Evolutionary conservation across 2,329 filamentous ascomycete species (phyloP), one percentile per base, ranked within the genome.

Genomic region (Alternaria sp.): DNA sequence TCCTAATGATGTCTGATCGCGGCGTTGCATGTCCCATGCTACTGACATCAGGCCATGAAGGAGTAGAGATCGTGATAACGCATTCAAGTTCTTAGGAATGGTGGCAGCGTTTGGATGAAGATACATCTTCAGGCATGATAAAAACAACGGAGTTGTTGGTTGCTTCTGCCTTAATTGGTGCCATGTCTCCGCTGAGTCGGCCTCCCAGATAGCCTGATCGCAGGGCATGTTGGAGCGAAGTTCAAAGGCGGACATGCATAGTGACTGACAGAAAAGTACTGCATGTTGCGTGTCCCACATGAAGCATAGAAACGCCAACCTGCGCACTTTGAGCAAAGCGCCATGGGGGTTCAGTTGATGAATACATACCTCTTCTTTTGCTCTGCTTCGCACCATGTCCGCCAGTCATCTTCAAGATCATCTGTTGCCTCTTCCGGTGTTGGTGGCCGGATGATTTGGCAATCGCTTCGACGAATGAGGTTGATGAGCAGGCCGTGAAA

Each of bases 261-360:
- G 81, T 5, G 85, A 88, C 68, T 89, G 87, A n/a, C 86, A 89
- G 71, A 89, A 89, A 0, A 89, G 79, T 0, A 89, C 86, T 0
- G 87, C 87, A 61, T 89, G 87, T 56, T 89, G 87, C 0, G 86
- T 88, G 65, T 89, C 87, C 87, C 87, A 89, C 80, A 89, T 85
- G 70, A 90, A 90, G 68, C 86, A 89, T 5, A 88, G 78, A 40
- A 89, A 81, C 0, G 86, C 85, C 0, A 87, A 75, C 54, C 82
- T 83, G 25, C 30, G 30, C 34, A 36, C 11, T 46, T 20, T 50
- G 14, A 44, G 38, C 28, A 30, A 18, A 2, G 30, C 32, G 27
- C 27, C 38, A 9, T 54, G 30, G 34, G 28, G 40, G 28, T 54
- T 54, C 28, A 45, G 10, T 54, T 45, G 40, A 25, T 36, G 27